Conservation (phyloP, 2,329 filamentous ascomycete species). For the Penicillium sp. region DNA sequence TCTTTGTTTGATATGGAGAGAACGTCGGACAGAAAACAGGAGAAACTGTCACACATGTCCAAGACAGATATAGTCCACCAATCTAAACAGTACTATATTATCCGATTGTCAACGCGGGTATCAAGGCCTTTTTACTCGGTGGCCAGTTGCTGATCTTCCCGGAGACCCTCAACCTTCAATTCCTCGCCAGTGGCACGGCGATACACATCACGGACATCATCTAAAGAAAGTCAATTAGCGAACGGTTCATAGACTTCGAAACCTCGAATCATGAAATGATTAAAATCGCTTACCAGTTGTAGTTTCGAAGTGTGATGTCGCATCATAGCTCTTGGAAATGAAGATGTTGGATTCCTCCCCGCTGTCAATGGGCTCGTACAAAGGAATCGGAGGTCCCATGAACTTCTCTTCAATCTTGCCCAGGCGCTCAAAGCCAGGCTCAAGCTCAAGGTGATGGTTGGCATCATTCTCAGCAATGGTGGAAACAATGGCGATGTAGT, state of each 20-base stretch:
- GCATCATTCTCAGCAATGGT: constrained; percentile 89
- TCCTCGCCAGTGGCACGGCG: constrained; percentile 77
- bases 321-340: constrained; percentile 98
- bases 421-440: constrained; percentile 86
- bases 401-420: constrained; percentile 96
- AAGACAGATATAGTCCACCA: constrained; percentile 31
- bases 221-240: constrained; percentile 46
- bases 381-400: constrained; percentile 86
- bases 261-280: background rate
- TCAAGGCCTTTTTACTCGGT: constrained; percentile 33
- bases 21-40: constrained; percentile 12
- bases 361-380: constrained; percentile 85
- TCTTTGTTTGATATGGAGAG: constrained; percentile 12
- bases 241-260: background rate
- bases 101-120: constrained; percentile 13
- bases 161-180: constrained; percentile 80
- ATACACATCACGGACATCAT: constrained; percentile 95
- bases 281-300: constrained; percentile 56
- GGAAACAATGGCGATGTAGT: constrained; percentile 97
- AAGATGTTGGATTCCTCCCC: constrained; percentile 88
- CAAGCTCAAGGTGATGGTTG: constrained; percentile 94
- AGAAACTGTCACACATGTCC: constrained; percentile 25
- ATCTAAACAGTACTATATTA: constrained; percentile 33
- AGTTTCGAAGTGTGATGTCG: constrained; percentile 96
- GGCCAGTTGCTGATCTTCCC: constrained; percentile 60